These are phyloP conservation scores for Gaultheria prostrata DNA, from an alignment of 148 eudicot genomes.

Conservation along the genomic window DNA sequence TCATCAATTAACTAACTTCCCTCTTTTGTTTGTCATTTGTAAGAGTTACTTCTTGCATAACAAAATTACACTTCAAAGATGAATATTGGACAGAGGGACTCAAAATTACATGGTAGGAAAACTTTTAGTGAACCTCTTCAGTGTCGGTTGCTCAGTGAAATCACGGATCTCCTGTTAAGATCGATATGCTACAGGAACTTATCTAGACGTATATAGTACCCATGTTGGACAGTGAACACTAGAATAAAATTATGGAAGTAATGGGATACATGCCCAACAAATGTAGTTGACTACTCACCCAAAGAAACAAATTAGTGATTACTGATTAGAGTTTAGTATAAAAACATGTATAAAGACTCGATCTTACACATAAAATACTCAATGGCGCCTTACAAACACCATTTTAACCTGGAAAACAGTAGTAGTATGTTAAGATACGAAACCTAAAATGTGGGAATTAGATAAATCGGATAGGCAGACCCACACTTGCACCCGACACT, in stretches of 20 bases:
- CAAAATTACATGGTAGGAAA: background rate
- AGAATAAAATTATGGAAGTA: background rate
- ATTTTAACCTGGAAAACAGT: background rate
- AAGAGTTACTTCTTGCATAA: background rate
- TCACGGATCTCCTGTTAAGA: background rate
- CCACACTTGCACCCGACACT: background rate
- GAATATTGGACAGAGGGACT: background rate
- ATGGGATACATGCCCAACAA: background rate
- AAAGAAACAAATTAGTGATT: background rate
- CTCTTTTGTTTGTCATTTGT: background rate
- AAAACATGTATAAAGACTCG: background rate
- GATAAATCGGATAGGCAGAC: background rate
- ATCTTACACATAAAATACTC: background rate
- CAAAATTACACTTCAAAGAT: background rate
- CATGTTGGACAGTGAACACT: background rate
- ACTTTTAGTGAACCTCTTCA: background rate
- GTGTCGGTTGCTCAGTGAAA: background rate
- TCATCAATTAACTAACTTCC: background rate
- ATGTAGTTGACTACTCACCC: background rate
- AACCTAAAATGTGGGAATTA: background rate
- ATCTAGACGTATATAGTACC: background rate
- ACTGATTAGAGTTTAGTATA: background rate
- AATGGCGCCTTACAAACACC: background rate
- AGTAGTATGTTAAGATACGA: background rate
- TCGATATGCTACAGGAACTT: background rate